Evolutionary conservation across 805 yeast species (phyloP).

Genomic region (Candida coleopterorum): DNA sequence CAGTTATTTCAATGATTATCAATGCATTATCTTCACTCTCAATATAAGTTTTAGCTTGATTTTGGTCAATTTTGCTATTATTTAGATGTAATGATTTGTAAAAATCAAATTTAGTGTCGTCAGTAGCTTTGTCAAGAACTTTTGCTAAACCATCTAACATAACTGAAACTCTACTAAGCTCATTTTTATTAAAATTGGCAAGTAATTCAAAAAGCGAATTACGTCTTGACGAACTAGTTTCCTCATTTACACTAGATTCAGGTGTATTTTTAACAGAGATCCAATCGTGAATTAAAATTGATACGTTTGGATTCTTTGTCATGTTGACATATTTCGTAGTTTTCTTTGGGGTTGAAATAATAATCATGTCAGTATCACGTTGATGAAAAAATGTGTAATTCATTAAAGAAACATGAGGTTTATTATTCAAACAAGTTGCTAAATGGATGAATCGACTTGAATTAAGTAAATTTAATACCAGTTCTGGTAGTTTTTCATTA

Average conservation of each 20-base stretch:
- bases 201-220: slow-evolving; percentile 47
- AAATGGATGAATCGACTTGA: slow-evolving; percentile 72
- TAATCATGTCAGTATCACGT: slow-evolving; percentile 45
- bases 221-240: slow-evolving; percentile 15
- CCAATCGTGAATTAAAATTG: slow-evolving; percentile 90
- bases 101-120: slow-evolving; percentile 46
- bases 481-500: slow-evolving; percentile 25
- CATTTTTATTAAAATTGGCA: slow-evolving; percentile 73
- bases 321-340: slow-evolving; percentile 78
- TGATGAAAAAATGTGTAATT: slow-evolving; percentile 65
- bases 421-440: slow-evolving; percentile 69
- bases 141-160: slow-evolving; percentile 72
- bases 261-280: slow-evolving; percentile 48
- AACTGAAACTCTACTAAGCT: slow-evolving; percentile 74
- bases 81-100: slow-evolving; percentile 59
- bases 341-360: slow-evolving; percentile 65
- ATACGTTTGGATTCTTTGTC: slow-evolving; percentile 65
- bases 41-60: slow-evolving; percentile 49
- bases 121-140: slow-evolving; percentile 37
- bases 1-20: slow-evolving; percentile 57
- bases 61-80: slow-evolving; percentile 64
- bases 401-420: slow-evolving; percentile 90
- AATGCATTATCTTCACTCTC: slow-evolving; percentile 59
- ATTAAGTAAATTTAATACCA: slow-evolving; percentile 42
- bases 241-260: slow-evolving; percentile 5